Conservation (phyloP, 495 filamentous ascomycete species). For the Copromyces sp. region DNA sequence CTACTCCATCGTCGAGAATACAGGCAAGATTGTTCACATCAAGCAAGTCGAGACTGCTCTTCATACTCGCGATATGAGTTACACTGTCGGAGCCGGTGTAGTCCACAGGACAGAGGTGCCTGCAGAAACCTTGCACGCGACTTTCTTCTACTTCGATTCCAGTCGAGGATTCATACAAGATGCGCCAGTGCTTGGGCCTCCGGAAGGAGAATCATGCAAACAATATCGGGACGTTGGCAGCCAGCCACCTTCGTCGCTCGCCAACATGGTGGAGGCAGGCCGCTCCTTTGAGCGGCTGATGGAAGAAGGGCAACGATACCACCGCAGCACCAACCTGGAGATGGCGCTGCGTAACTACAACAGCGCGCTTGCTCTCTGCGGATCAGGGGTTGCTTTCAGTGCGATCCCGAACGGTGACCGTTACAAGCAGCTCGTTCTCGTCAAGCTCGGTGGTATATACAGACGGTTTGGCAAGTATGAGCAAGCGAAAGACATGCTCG, state of each 20-base stretch:
- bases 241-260: constrained; percentile 5
- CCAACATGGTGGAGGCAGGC: constrained; percentile 2
- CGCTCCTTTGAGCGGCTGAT: constrained; percentile 8
- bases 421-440: not conserved
- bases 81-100: constrained; percentile 7
- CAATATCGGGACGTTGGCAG: constrained; percentile 7
- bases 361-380: constrained; percentile 7
- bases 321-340: not conserved
- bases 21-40: not conserved
- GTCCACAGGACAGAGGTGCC: constrained; percentile 7
- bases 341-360: not conserved
- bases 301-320: not conserved
- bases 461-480: constrained; percentile 16
- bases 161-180: constrained; percentile 8
- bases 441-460: constrained; percentile 13
- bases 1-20: constrained; percentile 10
- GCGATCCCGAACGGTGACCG: not conserved
- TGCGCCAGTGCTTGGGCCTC: constrained; percentile 11
- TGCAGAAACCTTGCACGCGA: constrained; percentile 9
- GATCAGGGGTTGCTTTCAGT: not conserved
- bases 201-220: constrained; percentile 6
- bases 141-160: constrained; percentile 15
- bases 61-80: constrained; percentile 4
- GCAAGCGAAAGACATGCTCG: constrained; percentile 6
- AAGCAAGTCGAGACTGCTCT: not conserved